Percentiles rank a stretch among this genome's conserved stretches.
Conservation (phyloP, 2,329 filamentous ascomycete species). For the Ambrosiella xylebori region DNA sequence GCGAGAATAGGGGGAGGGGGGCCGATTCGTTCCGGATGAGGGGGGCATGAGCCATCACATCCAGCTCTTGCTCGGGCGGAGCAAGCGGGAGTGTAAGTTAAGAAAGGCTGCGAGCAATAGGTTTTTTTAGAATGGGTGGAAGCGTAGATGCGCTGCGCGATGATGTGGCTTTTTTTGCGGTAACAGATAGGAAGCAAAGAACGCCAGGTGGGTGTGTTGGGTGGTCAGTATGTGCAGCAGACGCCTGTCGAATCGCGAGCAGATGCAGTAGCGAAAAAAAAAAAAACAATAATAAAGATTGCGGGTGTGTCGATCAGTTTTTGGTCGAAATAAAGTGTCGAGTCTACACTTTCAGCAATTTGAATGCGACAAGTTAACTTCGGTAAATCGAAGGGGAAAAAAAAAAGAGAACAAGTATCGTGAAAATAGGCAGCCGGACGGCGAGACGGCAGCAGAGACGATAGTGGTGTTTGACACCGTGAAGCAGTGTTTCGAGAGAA, state of each 20-base stretch:
- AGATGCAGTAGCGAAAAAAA: slow-evolving; percentile 2
- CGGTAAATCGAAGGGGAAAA: too few relatives aligned
- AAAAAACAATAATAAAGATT: not conserved
- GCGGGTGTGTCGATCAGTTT: not conserved
- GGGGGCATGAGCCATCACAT: slow-evolving; percentile 40
- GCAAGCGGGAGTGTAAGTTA: slow-evolving; percentile 6
- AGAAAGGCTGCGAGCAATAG: not conserved
- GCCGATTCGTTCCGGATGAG: slow-evolving; percentile 41
- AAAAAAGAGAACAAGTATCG: not conserved
- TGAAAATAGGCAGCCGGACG: not conserved
- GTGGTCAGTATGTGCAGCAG: not conserved
- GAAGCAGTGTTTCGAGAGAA: not conserved
- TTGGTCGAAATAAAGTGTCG: too few relatives aligned
- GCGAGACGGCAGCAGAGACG: not conserved
- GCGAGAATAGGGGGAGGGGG: slow-evolving; percentile 36
- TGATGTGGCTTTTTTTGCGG: slow-evolving; percentile 11
- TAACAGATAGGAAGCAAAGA: not conserved
- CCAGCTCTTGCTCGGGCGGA: slow-evolving; percentile 12
- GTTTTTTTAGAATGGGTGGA: not conserved
- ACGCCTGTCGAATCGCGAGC: not conserved
- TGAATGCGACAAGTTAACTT: too few relatives aligned
- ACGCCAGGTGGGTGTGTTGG: not conserved
- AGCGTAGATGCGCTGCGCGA: slow-evolving; percentile 8
- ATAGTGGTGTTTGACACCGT: not conserved
- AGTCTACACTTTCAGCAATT: too few relatives aligned